These are phyloP conservation scores for Eudorina sp. DNA, from an alignment of 139 green algal species.

Conservation along the genomic window DNA sequence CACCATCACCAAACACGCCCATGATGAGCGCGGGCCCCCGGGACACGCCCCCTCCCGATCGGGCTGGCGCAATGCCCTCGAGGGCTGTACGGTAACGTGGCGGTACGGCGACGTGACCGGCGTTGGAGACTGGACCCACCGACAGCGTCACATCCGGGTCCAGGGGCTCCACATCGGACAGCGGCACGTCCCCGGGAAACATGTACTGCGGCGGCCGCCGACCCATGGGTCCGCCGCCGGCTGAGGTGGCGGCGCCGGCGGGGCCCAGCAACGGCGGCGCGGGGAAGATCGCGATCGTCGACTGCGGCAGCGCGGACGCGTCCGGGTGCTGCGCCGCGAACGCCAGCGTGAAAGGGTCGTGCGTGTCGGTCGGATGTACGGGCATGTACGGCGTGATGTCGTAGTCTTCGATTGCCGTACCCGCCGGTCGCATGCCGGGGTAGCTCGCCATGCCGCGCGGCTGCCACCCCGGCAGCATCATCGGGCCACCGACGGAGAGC, in stretches of 20 bases:
- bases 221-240: conserved; percentile 3
- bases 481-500: neutral
- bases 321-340: conserved; percentile 17
- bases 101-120: too few relatives aligned
- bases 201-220: neutral
- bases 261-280: neutral
- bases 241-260: neutral
- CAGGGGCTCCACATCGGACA: conserved; percentile 11
- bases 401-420: conserved; percentile 35
- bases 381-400: conserved; percentile 19
- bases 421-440: conserved; percentile 11
- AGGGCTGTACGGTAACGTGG: too few relatives aligned
- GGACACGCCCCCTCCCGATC: too few relatives aligned
- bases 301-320: conserved; percentile 5
- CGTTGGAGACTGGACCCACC: neutral
- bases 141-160: conserved; percentile 10
- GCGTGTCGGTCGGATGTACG: conserved; percentile 6
- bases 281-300: neutral
- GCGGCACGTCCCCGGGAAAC: neutral
- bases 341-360: conserved; percentile 53
- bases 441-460: conserved; percentile 9
- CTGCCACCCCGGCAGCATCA: too few relatives aligned
- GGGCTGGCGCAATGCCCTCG: too few relatives aligned
- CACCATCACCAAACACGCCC: too few relatives aligned
- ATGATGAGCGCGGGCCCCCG: too few relatives aligned